A percentile compares a stretch with the other conserved stretches of the same genome.
Evolutionary conservation across 1,284 basidiomycete species (phyloP).

Genomic region (Malassezia cuniculi): DNA sequence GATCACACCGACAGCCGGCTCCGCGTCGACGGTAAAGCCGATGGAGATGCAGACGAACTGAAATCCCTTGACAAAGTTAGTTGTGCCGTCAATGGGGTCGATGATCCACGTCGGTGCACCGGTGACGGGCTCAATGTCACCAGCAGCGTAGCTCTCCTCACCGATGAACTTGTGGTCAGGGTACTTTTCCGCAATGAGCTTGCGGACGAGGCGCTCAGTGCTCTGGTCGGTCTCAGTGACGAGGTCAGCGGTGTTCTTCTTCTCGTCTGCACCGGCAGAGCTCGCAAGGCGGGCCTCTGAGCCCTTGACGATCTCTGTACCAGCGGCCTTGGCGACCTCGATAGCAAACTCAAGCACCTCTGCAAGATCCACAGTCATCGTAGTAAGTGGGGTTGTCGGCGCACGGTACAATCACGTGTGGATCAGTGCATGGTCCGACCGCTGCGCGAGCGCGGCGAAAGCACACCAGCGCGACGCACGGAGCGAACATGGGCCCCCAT

Average conservation of each 20-base stretch:
- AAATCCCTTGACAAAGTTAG: slow-evolving; percentile 69
- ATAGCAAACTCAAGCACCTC: slow-evolving; percentile 57
- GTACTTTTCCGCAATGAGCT: slow-evolving; percentile 57
- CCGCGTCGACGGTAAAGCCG: slow-evolving; percentile 67
- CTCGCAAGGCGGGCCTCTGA: slow-evolving; percentile 45
- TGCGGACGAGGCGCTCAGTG: slow-evolving; percentile 72
- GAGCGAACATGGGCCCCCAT: slow-evolving; percentile 8
- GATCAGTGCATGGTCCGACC: too few relatives aligned
- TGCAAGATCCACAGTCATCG: slow-evolving; percentile 16
- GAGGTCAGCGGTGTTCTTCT: slow-evolving; percentile 48
- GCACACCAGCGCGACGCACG: neutral
- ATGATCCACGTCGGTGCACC: slow-evolving; percentile 85
- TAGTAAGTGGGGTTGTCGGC: neutral
- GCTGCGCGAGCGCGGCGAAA: neutral
- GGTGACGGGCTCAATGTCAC: slow-evolving; percentile 58
- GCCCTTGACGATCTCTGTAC: slow-evolving; percentile 47
- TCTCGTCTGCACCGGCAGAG: slow-evolving; percentile 18
- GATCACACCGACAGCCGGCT: slow-evolving; percentile 58
- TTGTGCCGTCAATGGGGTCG: slow-evolving; percentile 74
- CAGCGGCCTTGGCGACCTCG: slow-evolving; percentile 53
- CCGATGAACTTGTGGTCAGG: slow-evolving; percentile 78
- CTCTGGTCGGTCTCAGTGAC: slow-evolving; percentile 94
- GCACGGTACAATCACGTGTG: too few relatives aligned
- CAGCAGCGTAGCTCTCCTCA: slow-evolving; percentile 70
- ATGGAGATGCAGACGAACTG: slow-evolving; percentile 82